Evolutionary conservation across 2,329 filamentous ascomycete genomes (phyloP).

Genomic region (Coniochaeta ligniaria): DNA sequence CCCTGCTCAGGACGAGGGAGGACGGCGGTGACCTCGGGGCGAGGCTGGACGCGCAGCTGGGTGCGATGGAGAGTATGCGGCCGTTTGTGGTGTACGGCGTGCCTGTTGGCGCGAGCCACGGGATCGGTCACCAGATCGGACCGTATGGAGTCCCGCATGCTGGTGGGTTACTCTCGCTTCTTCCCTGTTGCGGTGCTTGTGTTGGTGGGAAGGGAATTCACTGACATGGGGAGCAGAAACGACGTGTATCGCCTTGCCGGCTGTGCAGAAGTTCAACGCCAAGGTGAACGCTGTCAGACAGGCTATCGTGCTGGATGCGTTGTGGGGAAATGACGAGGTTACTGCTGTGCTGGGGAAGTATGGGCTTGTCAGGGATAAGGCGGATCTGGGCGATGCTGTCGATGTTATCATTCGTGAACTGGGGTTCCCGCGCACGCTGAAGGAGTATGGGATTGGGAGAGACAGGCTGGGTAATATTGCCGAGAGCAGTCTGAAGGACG

Average conservation of each 20-base stretch:
- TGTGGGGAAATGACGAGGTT: conserved; percentile 27
- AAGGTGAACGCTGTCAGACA: conserved; percentile 30
- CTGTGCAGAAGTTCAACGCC: conserved; percentile 43
- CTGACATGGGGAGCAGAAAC: conserved; percentile 32
- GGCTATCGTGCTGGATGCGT: conserved; percentile 23
- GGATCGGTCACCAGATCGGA: conserved; percentile 33
- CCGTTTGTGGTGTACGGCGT: conserved; percentile 27
- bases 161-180: conserved; percentile 18
- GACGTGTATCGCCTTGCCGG: conserved; percentile 44
- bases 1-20: conserved; percentile 29
- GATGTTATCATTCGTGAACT: conserved; percentile 39
- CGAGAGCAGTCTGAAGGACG: conserved; percentile 34
- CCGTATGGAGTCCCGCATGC: conserved; percentile 22
- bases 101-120: conserved; percentile 27
- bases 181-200: no score
- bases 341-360: conserved; percentile 20
- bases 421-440: conserved; percentile 40
- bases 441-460: conserved; percentile 36
- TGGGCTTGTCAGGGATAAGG: conserved; percentile 7
- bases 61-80: conserved; percentile 40
- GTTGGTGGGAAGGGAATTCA: no score
- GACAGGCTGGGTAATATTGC: conserved; percentile 38
- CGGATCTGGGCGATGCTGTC: conserved; percentile 39
- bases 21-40: conserved; percentile 28
- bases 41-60: conserved; percentile 33